Evolutionary conservation across 208 protist genomes (phyloP).

Genomic region (Novymonas esmeraldas): DNA sequence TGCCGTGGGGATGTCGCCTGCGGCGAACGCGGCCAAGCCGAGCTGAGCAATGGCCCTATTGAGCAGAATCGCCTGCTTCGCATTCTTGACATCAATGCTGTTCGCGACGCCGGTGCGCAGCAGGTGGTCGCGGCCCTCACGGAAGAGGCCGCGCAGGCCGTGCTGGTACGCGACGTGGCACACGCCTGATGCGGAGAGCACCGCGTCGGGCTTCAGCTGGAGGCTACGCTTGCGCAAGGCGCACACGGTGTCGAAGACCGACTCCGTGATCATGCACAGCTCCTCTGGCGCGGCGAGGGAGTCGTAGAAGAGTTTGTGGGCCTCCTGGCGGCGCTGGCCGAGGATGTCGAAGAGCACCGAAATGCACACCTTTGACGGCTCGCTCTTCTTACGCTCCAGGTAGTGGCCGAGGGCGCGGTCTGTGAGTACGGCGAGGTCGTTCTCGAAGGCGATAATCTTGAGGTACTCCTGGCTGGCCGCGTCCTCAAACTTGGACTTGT

Average conservation of each 20-base stretch:
- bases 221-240: constrained; percentile 52
- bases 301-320: constrained; percentile 70
- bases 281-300: constrained; percentile 23
- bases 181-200: constrained; percentile 29
- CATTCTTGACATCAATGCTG: constrained; percentile 28
- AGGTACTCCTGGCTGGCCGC: constrained; percentile 52
- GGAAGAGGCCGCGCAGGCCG: constrained; percentile 72
- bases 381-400: constrained; percentile 29
- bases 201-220: constrained; percentile 28
- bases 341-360: constrained; percentile 69
- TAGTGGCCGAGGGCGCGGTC: constrained; percentile 72
- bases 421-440: constrained; percentile 64
- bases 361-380: constrained; percentile 48
- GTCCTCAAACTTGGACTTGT: constrained; percentile 58
- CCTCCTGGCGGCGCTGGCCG: constrained; percentile 64
- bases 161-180: constrained; percentile 83
- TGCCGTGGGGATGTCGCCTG: constrained; percentile 57
- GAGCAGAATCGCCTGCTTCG: constrained; percentile 60
- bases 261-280: constrained; percentile 49
- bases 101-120: constrained; percentile 61
- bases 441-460: constrained; percentile 64
- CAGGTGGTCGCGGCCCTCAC: constrained; percentile 73
- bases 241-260: constrained; percentile 62
- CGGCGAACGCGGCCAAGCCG: constrained; percentile 78
- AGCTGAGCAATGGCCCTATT: constrained; percentile 86